phyloP scores from a whole-genome alignment of 208 protist genomes.

The Tritrichomonas musculus region DNA sequence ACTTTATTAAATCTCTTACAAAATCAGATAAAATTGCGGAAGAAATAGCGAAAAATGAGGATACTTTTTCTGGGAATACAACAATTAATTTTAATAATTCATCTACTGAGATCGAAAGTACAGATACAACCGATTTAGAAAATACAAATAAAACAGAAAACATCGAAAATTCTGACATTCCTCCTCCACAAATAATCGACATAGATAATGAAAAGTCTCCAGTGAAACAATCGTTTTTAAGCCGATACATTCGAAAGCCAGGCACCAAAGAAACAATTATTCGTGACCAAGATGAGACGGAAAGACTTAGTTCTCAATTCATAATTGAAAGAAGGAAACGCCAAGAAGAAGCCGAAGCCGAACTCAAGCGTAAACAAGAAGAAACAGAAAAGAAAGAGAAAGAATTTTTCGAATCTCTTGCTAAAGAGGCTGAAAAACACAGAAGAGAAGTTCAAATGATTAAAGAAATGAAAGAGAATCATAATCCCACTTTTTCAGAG shows the following conservation, averaged over 20 bases:
- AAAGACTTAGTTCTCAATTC: background rate
- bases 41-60: background rate
- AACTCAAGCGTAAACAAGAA: background rate
- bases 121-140: background rate
- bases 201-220: background rate
- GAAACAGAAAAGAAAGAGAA: background rate
- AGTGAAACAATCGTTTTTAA: background rate
- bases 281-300: background rate
- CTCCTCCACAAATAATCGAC: background rate
- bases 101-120: background rate
- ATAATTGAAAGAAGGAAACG: background rate
- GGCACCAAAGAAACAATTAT: background rate
- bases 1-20: conserved; percentile 13
- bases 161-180: background rate
- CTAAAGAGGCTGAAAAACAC: conserved; percentile 6
- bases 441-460: background rate
- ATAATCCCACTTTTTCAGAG: background rate
- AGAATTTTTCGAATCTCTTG: background rate
- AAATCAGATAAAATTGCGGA: background rate
- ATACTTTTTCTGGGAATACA: background rate
- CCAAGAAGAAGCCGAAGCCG: background rate
- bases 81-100: background rate
- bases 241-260: background rate
- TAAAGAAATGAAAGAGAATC: background rate
- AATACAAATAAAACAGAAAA: background rate